Evolutionary conservation across 768 basidiomycete species (phyloP), one percentile per base, ranked within the genome.

Genomic region (Naganishia randhawae): DNA sequence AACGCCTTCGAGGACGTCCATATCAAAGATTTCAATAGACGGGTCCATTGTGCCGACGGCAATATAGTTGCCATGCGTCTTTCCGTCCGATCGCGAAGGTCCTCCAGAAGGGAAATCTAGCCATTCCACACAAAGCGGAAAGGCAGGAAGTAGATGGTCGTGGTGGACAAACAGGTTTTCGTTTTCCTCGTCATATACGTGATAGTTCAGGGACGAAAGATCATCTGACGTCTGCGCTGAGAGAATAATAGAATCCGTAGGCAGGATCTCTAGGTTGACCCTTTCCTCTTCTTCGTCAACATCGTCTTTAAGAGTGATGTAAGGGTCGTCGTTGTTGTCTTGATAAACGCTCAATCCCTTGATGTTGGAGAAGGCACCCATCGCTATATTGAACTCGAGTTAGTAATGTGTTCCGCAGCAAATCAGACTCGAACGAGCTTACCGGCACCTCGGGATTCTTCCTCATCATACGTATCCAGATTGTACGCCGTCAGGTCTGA

Each of bases 101-200:
- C 66, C 71, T 22, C 57, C 63, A 6, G 76, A 71, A n/a, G 88
- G 85, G 80, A 92, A 97, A 78, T 98, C 91, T 68, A 97, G 88
- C 96, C 96, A 99, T 84, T 99, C 96, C 67, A 99, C 89, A 74
- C 95, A 98, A 68, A 99, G 88, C 10, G 96, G 96, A 80, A 97
- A 93, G 72, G 91, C 92, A 71, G 95, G 93, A 33, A 99, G 85
- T 88, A 99, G 91, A 78, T 97, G 85, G 79, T 99, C 96, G 80
- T 99, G 96, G 78, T 98, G 96, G 42, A 89, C 90, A 77, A 93
- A 98, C 50, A 98, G 85, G 77, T 91, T 92, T 33, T 77, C 76
- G 55, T 79, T 72, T 25, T 73, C 66, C 76, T 95, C 92, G 78
- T 97, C 92, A 81, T 96, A 98, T 74, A 97, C 88, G 81, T 95